These are phyloP conservation scores for Thraustotheca clavata DNA, from an alignment of 352 stramenopile species.

Conservation along the genomic window DNA sequence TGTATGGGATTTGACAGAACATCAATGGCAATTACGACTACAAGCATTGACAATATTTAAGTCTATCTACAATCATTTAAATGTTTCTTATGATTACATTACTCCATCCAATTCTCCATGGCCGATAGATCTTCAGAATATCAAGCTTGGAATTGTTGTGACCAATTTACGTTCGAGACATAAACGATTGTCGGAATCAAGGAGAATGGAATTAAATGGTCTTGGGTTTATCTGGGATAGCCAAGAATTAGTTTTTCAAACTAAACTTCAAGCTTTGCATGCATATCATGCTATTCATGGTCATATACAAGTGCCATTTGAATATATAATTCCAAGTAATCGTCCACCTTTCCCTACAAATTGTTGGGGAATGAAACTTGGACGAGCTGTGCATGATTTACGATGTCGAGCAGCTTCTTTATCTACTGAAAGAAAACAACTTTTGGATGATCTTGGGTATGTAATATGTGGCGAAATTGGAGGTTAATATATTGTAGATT, in stretches of 20 bases:
- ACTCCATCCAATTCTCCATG: neutral
- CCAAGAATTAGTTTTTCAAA: constrained; percentile 15
- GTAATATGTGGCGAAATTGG: neutral
- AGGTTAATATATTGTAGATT: constrained; percentile 1
- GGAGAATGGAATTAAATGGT: neutral
- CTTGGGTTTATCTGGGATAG: constrained; percentile 17
- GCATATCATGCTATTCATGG: neutral
- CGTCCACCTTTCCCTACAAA: neutral
- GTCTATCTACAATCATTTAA: neutral
- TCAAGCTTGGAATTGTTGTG: constrained; percentile 14
- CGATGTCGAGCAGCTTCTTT: constrained; percentile 4
- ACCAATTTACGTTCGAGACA: constrained; percentile 10
- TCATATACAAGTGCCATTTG: constrained; percentile 14
- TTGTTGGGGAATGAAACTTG: constrained; percentile 12
- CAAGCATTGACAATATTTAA: constrained; percentile 1
- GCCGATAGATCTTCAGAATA: neutral
- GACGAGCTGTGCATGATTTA: constrained; percentile 12
- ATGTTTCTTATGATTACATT: constrained; percentile 10
- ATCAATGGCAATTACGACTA: constrained; percentile 8
- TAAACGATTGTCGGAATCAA: neutral
- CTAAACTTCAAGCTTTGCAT: neutral
- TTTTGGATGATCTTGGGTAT: constrained; percentile 4
- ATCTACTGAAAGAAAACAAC: neutral
- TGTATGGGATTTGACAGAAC: constrained; percentile 14
- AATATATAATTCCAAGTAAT: neutral